Base-by-base conservation (phyloP, 78 protist genomes). In the Diacronema lutheri region DNA sequence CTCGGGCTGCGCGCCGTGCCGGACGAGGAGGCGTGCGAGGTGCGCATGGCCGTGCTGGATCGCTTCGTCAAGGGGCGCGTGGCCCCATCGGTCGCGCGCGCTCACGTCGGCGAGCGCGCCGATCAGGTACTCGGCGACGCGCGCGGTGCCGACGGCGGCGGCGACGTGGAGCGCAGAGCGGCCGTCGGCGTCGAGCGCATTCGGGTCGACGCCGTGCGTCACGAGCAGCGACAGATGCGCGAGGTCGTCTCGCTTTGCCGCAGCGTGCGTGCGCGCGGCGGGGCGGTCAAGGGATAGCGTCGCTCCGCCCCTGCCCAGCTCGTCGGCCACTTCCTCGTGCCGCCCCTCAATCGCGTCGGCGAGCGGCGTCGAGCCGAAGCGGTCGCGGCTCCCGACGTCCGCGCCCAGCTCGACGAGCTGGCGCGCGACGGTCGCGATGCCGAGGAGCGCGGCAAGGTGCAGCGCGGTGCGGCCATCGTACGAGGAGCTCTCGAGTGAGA, bases 361-460 rank as follows among this genome's bases (percentile, higher is more conserved):
- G n/a, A n/a, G n/a, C n/a, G n/a, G n/a, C n/a, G n/a, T n/a, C n/a
- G n/a, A n/a, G n/a, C n/a, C n/a, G n/a, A n/a, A n/a, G n/a, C n/a
- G n/a, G n/a, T n/a, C n/a, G n/a, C n/a, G n/a, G n/a, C n/a, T n/a
- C 73, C 44, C 60, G 33, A 56, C 31, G 38, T 56, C 33, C 3
- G 89, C 90, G 1, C 89, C 95, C 82, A 0, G n/a, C 20, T 58
- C 56, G 23, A 87, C 31, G 21, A 94, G 78, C 9, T 21, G 23
- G 38, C 58, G 12, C 6, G 88, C 89, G 4, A 65, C 62, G 6
- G 81, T 85, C 14, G 69, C 33, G 31, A 84, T 78, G 4, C 95
- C 95, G 37, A 88, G 94, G 29, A 33, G 4, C 9, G 92, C 86
- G 0, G 96, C 96, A 3, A 94, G 35, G 46, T 94, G 95, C 20